A percentile compares a stretch with the other conserved stretches of the same genome.
These are phyloP conservation scores for Olyra latifolia DNA, from an alignment of 176 grass and related monocot species.

Conservation along the genomic window DNA sequence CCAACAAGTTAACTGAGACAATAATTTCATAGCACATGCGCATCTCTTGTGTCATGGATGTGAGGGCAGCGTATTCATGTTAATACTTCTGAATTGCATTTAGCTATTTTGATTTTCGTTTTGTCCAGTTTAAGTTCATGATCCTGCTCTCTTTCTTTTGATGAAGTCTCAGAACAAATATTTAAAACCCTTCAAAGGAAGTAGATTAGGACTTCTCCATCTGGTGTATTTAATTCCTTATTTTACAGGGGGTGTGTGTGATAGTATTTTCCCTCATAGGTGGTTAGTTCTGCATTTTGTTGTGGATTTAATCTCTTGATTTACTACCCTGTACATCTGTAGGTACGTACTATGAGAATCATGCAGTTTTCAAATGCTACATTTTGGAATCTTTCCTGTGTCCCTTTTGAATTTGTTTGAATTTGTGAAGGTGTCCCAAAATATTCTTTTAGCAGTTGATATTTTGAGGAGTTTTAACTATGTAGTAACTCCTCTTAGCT, in stretches of 20 bases:
- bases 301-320: not conserved
- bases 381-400: not conserved
- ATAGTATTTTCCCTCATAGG: not conserved
- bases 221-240: not conserved
- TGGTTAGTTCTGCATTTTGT: not conserved
- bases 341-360: not conserved
- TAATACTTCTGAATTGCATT: not conserved
- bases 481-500: not conserved
- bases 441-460: not conserved
- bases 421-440: conserved; percentile 17
- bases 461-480: not conserved
- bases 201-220: not conserved
- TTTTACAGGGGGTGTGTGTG: not conserved
- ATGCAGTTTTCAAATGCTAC: not conserved
- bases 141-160: not conserved
- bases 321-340: not conserved
- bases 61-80: not conserved
- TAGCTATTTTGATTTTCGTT: not conserved
- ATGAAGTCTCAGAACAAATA: not conserved
- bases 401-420: not conserved
- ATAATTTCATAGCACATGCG: not conserved
- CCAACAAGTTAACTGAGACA: not conserved
- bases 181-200: not conserved
- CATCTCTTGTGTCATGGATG: not conserved
- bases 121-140: not conserved